Evolutionary conservation across 495 filamentous ascomycete genomes (phyloP), one percentile per base, ranked within the genome.

Genomic region (Chaetomium tenue): DNA sequence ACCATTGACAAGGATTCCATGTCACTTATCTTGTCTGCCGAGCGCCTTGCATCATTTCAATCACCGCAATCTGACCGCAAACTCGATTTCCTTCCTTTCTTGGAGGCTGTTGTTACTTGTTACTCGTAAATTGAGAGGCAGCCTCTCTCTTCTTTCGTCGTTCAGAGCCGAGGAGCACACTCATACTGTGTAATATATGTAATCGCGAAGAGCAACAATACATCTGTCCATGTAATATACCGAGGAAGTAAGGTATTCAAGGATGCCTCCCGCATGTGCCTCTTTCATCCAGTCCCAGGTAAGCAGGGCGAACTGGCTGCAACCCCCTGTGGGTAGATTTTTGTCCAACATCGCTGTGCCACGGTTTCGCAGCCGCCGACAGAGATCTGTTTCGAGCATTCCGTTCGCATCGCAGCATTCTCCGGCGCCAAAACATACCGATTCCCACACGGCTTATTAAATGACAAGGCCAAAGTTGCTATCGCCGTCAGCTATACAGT

Each of bases 381-480:
- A 23, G 51, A 47, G 60, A 63, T 63, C 60, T 25, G 51, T 56
- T 55, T 56, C 39, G 55, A 33, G 33, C 33, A 12, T 37, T 37
- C 33, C 33, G n/a, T n/a, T n/a, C 33, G 33, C 33, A 63, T 39
- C 55, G 60, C 55, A 47, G 33, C 33, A 37, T 37, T 37, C 25
- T 51, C 60, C 3, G 39, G 23, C 8, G 7, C 53, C 53, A 22
- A 40, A 53, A 30, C 25, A 53, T 16, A 37, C 12, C 22, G 16
- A 44, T 18, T 37, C 33, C 7, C 20, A 50, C n/a, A 50, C 46
- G 20, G 46, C 46, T 33, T 28, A 55, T 18, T 44, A 2, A 18
- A 18, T 44, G 40, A 44, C 40, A 44, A 44, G 13, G 8, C 33
- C 33, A 37, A 11, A 37, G 33, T 8, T 37, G 8, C 33, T 8